Base-by-base conservation (phyloP, 441 rosid species). In the Raphanus hybrid region DNA sequence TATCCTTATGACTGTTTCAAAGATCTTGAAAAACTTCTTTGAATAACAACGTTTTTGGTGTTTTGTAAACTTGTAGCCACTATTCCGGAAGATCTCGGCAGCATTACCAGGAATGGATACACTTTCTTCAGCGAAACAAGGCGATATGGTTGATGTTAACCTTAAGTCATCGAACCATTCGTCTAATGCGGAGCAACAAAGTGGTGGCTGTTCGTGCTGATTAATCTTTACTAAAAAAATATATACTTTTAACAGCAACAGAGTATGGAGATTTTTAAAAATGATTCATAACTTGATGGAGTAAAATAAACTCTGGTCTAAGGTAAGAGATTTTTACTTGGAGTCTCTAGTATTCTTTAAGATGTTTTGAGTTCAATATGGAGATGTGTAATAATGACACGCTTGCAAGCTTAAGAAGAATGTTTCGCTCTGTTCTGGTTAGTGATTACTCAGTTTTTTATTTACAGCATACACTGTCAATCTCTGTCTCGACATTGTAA, bases 41-140 rank as follows among this genome's bases (percentile, higher is more conserved):
- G 2, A 29, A 29, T n/a, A n/a, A 18, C 29, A 54, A 73, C 15
- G n/a, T 6, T 14, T 1, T 6, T 52, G 55, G 43, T 61, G 1
- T 18, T 27, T 34, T 72, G 41, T 70, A 29, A 69, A 48, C 64
- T 58, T 80, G 74, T 81, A 87, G 88, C 80, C 94, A 57, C 75
- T 90, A 45, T 90, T 90, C 72, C 82, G 94, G 61, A 90, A 88
- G 78, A 90, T 90, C 60, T 84, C 92, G 27, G 86, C 91, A 0
- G 90, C 90, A 67, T 84, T 90, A 62, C 92, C 91, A 37, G 90
- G 92, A 64, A 88, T 87, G 92, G 91, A 88, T 71, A 69, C 85
- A 60, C 80, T 85, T 62, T 81, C 87, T 65, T 80, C 87, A 32
- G 64, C 87, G 10, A 85, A 85, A 76, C 87, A 81, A 76, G 89